Evolutionary conservation across 441 rosid genomes (phyloP), one percentile per base, ranked within the genome.

Genomic region (Pelargonium cotyledonis): DNA sequence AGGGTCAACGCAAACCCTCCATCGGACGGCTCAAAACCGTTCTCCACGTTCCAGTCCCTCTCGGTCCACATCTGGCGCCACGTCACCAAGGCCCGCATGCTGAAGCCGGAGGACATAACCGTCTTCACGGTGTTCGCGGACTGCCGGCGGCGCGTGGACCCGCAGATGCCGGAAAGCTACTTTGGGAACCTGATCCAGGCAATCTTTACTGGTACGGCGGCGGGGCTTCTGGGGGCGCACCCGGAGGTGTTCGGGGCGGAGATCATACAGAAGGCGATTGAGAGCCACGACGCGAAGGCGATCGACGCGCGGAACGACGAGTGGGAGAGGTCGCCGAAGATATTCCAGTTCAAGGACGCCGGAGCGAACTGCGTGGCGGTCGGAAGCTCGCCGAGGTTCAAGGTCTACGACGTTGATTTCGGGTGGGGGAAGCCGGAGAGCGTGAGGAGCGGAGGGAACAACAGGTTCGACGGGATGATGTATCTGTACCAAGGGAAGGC

Each of bases 321-420:
- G 73, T 91, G 96, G 90, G 97, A 94, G 78, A 79, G 76, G 0
- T 77, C 87, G 6, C 98, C 96, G 14, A 88, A 88, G 86, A 81
- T 94, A 0, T 91, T 89, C 63, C 85, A 86, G 77, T 89, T 75
- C 73, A 86, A 94, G 81, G 97, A 94, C 38, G 98, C 96, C 0
- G 98, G 97, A 2, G 82, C 75, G 75, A 94, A 94, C 71, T 88
- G 97, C 12, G 88, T 94, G 65, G 93, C 91, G 4, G 85, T 94
- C 0, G 98, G 98, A 26, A 91, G 97, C 85, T 94, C 98, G 23
- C 98, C 98, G 12, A 86, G 97, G 86, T 94, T 94, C 68, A 72
- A 68, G 80, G 95, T 94, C 5, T 91, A 91, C 38, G 96, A 88
- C 3, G 95, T 94, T 57, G 96, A 91, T 69, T 94, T 91, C 77